Evolutionary conservation across 352 stramenopile species (phyloP).

Genomic region (Globisporangium orthogonon): DNA sequence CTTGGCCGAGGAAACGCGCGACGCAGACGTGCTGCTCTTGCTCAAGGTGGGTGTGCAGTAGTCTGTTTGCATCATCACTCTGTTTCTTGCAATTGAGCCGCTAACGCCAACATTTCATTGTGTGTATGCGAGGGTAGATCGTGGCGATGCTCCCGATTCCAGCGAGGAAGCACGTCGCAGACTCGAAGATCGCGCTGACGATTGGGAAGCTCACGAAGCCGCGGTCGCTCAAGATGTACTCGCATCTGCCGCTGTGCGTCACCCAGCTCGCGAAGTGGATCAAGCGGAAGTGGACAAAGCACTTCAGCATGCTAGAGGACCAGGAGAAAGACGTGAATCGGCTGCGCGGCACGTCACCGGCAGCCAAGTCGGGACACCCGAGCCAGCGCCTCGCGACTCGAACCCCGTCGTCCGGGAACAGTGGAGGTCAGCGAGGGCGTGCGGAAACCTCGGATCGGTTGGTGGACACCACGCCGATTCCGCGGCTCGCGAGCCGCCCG

Average conservation of each 20-base stretch:
- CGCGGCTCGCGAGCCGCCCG: constrained; percentile 12
- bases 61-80: neutral
- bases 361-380: constrained; percentile 11
- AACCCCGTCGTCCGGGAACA: constrained; percentile 9
- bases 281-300: constrained; percentile 53
- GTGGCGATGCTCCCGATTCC: constrained; percentile 71
- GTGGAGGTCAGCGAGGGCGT: neutral
- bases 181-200: constrained; percentile 56
- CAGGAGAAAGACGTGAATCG: constrained; percentile 5
- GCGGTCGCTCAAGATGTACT: constrained; percentile 23
- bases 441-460: neutral
- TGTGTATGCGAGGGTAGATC: constrained; percentile 26
- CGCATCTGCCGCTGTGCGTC: constrained; percentile 35
- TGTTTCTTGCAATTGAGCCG: too few species aligned
- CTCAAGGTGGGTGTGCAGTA: constrained; percentile 2
- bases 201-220: constrained; percentile 47
- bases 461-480: constrained; percentile 25
- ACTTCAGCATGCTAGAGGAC: constrained; percentile 23
- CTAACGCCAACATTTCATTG: neutral
- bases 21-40: constrained; percentile 11
- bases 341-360: neutral
- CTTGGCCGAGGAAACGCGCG: constrained; percentile 14
- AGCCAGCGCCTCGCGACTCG: constrained; percentile 12
- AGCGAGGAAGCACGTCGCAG: constrained; percentile 38
- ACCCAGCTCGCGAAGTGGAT: constrained; percentile 62